A percentile compares a stretch with the other conserved stretches of the same genome.
Conservation (phyloP, 129 eudicot species). For the Ambrosia trifida region DNA sequence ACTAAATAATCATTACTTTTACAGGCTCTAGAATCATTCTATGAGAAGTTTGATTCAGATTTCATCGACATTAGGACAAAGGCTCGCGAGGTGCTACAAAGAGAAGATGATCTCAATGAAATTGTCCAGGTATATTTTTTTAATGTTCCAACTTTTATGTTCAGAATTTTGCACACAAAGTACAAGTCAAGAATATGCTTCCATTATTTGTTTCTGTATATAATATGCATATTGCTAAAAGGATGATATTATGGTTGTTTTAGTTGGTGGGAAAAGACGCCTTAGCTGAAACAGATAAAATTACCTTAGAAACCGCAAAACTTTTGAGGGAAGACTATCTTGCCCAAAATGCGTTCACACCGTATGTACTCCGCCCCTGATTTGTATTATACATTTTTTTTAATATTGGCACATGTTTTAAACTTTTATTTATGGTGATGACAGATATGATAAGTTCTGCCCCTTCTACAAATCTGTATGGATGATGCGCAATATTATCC, state of each 20-base stretch:
- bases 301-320: slow-evolving; percentile 96
- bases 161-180: neutral
- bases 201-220: neutral
- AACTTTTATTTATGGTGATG: slow-evolving; percentile 18
- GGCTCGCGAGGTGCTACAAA: slow-evolving; percentile 99
- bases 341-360: slow-evolving; percentile 98
- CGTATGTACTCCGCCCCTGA: slow-evolving; percentile 48
- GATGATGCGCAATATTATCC: slow-evolving; percentile 99
- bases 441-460: slow-evolving; percentile 90
- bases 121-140: slow-evolving; percentile 78
- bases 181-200: slow-evolving; percentile 31
- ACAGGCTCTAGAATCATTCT: slow-evolving; percentile 92
- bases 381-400: slow-evolving; percentile 7
- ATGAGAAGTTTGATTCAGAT: slow-evolving; percentile 97
- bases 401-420: neutral
- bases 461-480: slow-evolving; percentile 98
- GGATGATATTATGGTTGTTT: slow-evolving; percentile 31
- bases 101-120: slow-evolving; percentile 98
- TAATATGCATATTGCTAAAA: slow-evolving; percentile 16
- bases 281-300: slow-evolving; percentile 91
- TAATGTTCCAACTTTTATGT: slow-evolving; percentile 1
- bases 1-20: slow-evolving; percentile 23
- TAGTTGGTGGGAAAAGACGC: slow-evolving; percentile 99
- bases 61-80: slow-evolving; percentile 94
- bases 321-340: slow-evolving; percentile 99